Percentiles rank a stretch among this genome's conserved stretches.
phyloP scores from a whole-genome alignment of 129 eudicot species.

The Logfia minima region DNA sequence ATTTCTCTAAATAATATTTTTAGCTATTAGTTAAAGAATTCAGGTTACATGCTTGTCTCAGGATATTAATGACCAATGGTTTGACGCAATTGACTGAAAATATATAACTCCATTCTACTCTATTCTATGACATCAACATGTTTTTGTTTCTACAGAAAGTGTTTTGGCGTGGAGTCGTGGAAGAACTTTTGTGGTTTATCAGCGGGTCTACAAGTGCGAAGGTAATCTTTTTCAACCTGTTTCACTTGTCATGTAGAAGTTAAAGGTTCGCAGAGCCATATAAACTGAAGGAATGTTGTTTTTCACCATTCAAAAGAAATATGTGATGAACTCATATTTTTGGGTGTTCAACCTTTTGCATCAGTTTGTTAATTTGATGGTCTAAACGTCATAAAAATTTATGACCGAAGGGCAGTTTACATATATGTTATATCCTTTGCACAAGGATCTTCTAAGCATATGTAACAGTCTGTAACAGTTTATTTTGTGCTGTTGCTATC shows the following conservation, averaged over 20 bases:
- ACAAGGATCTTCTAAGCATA: neutral
- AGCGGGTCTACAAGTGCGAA: constrained; percentile 96
- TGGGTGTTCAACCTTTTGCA: neutral
- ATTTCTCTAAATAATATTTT: constrained; percentile 5
- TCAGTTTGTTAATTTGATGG: neutral
- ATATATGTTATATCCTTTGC: constrained; percentile 10
- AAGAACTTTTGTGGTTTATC: constrained; percentile 94
- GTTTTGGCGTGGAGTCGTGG: constrained; percentile 96
- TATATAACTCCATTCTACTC: neutral
- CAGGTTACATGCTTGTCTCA: neutral
- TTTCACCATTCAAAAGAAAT: neutral
- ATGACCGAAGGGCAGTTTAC: constrained; percentile 10
- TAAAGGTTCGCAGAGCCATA: constrained; percentile 5
- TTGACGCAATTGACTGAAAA: neutral
- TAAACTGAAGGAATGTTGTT: neutral
- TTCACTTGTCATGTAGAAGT: constrained; percentile 10
- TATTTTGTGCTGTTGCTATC: constrained; percentile 4
- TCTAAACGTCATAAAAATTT: constrained; percentile 1
- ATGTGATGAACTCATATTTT: neutral
- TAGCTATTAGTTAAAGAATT: neutral
- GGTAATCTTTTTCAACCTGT: constrained; percentile 40
- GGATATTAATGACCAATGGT: neutral
- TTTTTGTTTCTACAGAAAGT: constrained; percentile 54
- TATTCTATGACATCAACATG: constrained; percentile 8
- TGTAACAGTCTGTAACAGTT: neutral